Evolutionary conservation across 495 filamentous ascomycete species (phyloP), one percentile per base, ranked within the genome.

Genomic region (Penicillium bovifimosum): DNA sequence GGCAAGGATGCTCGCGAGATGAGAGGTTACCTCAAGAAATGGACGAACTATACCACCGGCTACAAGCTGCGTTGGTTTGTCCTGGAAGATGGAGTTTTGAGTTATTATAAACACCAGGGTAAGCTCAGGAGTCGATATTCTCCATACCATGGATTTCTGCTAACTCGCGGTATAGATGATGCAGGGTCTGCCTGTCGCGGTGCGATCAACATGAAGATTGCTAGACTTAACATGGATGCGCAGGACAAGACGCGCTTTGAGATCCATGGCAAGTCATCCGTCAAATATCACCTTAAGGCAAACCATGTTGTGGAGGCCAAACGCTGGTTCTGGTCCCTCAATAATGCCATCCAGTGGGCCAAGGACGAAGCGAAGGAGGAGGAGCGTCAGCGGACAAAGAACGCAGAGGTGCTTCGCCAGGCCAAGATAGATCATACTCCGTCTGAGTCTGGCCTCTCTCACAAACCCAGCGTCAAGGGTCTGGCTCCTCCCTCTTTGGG

Each of bases 1-100:
- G 83, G 86, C 7, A 93, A 91, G 56, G 93, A 98, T 54, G 83
- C 86, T 9, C 82, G 91, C 39, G 93, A 97, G 67, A 96, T 97
- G 90, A 96, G 91, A 71, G 93, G 93, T 8, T 98, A 97, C 66
- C 74, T 98, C 50, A 96, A 96, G 68, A 98, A 98, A 64, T 98
- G 93, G 93, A 97, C 93, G 17, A 98, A 98, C 61, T 98, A 98
- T 66, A 90, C 91, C 8, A 89, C 84, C 61, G 93, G 93, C 4
- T 97, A 93, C 72, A 96, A 98, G 71, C 71, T 98, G 46, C 80
- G 93, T 41, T 98, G 92, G 91, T 98, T 98, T 68, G 95, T 97
- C 0, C 78, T 98, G 18, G 93, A 98, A 60, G 95, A 97, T 63
- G 93, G 93, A 13, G 95, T 98, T 14, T 69, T 98, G 57, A 97